Evolutionary conservation across 768 basidiomycete genomes (phyloP), one percentile per base, ranked within the genome.

Genomic region (Naganishia vishniacii): DNA sequence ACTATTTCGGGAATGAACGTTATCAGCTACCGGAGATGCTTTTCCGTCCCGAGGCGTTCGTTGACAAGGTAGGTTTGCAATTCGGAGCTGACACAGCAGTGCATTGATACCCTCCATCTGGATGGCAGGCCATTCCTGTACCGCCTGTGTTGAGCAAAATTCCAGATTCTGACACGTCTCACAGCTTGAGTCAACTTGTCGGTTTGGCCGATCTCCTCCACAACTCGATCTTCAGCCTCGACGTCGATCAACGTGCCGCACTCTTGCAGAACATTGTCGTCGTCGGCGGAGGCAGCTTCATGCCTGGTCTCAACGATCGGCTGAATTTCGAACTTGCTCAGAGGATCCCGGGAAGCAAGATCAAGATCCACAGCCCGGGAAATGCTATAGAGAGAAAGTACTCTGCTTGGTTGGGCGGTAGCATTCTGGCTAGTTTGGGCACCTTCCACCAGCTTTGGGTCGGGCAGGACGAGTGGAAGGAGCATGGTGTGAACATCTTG

Each of bases 371-470:
- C 71, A 87, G 92, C 0, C 88, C 95, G 2, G 91, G 92, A 12
- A 91, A 91, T 71, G 85, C 89, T 0, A 82, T 86, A 53, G 95
- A 98, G 76, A 84, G 94, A 48, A 84, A 87, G 62, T 95, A 91
- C 75, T 88, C 91, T 15, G 86, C 88, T 20, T 99, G 95, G 95
- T 80, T 99, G 7, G 95, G 95, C 12, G 95, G 94, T 29, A 91
- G 89, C 68, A 94, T 98, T 71, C 81, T 98, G 48, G 93, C 88
- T 0, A 91, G 89, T 72, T 79, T 98, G 72, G 95, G 95, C 25
- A 97, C 93, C 16, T 99, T 98, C 83, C 95, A 99, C 75, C 94
- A 74, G 63, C 60, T 76, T 5, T 75, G 74, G 74, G 70, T 75
- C 48, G 72, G 70, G 4, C 74, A 74, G 62, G 74, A 74, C 32